A percentile compares a stretch with the other conserved stretches of the same genome.
Evolutionary conservation across 2,329 filamentous ascomycete species (phyloP).

Genomic region (Thyridium curvatum): DNA sequence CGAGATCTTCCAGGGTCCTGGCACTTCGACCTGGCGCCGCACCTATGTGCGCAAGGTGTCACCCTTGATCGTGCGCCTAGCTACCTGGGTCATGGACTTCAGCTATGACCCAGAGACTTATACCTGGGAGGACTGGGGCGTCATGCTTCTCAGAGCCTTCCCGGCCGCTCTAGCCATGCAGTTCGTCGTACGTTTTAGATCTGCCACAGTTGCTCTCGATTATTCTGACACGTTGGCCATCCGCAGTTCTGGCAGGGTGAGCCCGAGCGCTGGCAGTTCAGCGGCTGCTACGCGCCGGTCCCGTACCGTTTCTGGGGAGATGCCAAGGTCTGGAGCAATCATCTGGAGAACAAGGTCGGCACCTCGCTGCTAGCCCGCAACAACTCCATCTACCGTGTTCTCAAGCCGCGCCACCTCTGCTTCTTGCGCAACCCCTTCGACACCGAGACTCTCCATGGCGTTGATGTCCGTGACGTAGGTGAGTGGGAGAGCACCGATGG

Average conservation of each 20-base stretch:
- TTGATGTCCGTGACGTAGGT: background rate
- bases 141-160: constrained; percentile 3
- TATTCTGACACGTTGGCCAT: no score
- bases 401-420: constrained; percentile 11
- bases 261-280: constrained; percentile 1
- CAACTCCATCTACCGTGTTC: constrained; percentile 6
- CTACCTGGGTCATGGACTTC: constrained; percentile 11
- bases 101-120: constrained; percentile 4
- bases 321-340: constrained; percentile 12
- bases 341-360: constrained; percentile 6
- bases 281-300: constrained; percentile 8
- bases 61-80: constrained; percentile 8
- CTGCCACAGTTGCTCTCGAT: no score
- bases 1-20: constrained; percentile 5
- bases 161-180: constrained; percentile 6
- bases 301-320: constrained; percentile 7
- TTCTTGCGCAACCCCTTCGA: constrained; percentile 6
- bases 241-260: background rate
- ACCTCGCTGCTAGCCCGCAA: background rate
- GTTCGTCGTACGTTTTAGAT: constrained; percentile 3
- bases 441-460: constrained; percentile 1
- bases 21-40: constrained; percentile 10
- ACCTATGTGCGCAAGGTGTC: constrained; percentile 10
- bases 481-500: constrained; percentile 8
- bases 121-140: constrained; percentile 5